phyloP scores from a whole-genome alignment of 495 filamentous ascomycete species.

The Glonium stellatum region DNA sequence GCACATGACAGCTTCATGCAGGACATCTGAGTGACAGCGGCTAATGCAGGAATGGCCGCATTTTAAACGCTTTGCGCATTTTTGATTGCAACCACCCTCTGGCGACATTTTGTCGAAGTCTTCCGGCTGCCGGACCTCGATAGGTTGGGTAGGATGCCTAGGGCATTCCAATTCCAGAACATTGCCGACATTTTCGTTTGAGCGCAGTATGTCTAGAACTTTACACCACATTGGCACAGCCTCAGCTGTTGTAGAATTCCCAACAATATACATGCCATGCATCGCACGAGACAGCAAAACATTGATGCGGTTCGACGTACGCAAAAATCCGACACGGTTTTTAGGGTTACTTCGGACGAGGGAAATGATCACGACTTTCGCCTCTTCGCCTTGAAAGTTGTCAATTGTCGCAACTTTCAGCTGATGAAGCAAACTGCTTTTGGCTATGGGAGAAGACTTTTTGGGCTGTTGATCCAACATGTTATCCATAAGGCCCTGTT shows the following conservation, averaged over 20 bases:
- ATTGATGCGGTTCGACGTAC: constrained; percentile 69
- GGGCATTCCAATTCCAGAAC: constrained; percentile 57
- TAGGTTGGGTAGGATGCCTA: constrained; percentile 53
- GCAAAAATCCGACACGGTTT: constrained; percentile 61
- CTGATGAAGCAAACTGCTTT: constrained; percentile 49
- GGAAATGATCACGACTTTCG: constrained; percentile 69
- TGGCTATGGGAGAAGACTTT: too few relatives aligned
- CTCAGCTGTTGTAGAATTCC: constrained; percentile 54
- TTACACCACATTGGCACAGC: constrained; percentile 61
- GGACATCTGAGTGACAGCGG: constrained; percentile 58
- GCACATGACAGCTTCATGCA: constrained; percentile 58
- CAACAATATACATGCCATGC: constrained; percentile 78
- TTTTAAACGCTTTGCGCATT: constrained; percentile 50
- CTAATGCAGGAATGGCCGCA: constrained; percentile 66
- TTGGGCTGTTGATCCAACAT: too few relatives aligned
- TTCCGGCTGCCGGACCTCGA: constrained; percentile 50
- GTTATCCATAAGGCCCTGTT: constrained; percentile 67
- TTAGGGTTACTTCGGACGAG: constrained; percentile 64
- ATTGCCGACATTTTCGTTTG: constrained; percentile 44
- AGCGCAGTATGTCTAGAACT: constrained; percentile 48
- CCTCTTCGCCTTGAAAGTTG: constrained; percentile 72
- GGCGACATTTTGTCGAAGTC: constrained; percentile 56
- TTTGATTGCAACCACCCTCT: constrained; percentile 60
- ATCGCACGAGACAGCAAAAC: constrained; percentile 63
- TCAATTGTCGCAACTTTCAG: constrained; percentile 73